Percentiles rank a stretch among this genome's conserved stretches.
These are phyloP conservation scores for Cladosporium velox DNA, from an alignment of 2,329 filamentous ascomycete genomes.

Conservation along the genomic window DNA sequence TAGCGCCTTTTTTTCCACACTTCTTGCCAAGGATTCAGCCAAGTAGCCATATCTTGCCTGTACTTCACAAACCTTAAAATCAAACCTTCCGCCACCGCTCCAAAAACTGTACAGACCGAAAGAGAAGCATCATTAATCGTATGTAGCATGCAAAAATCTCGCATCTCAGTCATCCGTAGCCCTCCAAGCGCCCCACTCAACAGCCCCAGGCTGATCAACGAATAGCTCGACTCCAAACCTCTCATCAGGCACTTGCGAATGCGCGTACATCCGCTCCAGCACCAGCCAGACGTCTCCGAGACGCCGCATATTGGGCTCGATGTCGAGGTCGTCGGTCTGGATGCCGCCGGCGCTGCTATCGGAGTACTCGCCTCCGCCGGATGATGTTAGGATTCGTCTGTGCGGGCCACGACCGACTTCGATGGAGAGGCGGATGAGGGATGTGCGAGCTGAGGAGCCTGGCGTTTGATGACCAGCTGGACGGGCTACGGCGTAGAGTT, in stretches of 20 bases:
- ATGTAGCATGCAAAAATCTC: neutral
- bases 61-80: neutral
- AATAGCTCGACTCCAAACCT: conserved; percentile 54
- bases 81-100: neutral
- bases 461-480: conserved; percentile 13
- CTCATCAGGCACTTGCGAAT: conserved; percentile 49
- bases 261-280: conserved; percentile 73
- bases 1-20: no score
- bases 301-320: conserved; percentile 63
- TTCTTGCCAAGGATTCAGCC: conserved; percentile 8
- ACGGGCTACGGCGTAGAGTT: conserved; percentile 35
- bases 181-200: conserved; percentile 50
- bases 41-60: conserved; percentile 5
- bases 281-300: conserved; percentile 73
- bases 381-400: conserved; percentile 64
- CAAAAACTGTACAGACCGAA: neutral
- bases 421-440: conserved; percentile 68
- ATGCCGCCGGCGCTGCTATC: conserved; percentile 65
- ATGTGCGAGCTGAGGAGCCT: conserved; percentile 26
- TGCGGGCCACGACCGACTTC: conserved; percentile 73
- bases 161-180: conserved; percentile 41
- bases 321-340: conserved; percentile 71
- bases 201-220: conserved; percentile 47
- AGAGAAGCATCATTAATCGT: neutral
- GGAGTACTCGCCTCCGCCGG: conserved; percentile 67